A percentile compares a stretch with the other conserved stretches of the same genome.
These are phyloP conservation scores for Chaetomium fimeti DNA, from an alignment of 495 filamentous ascomycete genomes.

Conservation along the genomic window DNA sequence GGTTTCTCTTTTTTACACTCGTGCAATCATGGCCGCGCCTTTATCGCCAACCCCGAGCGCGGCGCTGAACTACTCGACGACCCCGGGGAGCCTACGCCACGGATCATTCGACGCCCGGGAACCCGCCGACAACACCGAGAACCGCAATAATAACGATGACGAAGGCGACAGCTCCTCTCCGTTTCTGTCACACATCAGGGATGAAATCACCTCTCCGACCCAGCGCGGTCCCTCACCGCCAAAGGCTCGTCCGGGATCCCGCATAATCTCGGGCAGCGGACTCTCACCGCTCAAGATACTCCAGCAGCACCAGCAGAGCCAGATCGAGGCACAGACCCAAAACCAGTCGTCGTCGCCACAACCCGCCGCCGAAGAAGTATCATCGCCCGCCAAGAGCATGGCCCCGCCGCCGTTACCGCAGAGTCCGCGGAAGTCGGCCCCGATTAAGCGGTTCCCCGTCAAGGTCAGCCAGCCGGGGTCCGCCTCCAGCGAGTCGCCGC, in stretches of 20 bases:
- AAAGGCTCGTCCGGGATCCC: slow-evolving; percentile 46
- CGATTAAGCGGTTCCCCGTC: slow-evolving; percentile 57
- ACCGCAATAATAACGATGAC: slow-evolving; percentile 21
- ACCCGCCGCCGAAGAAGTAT: slow-evolving; percentile 23
- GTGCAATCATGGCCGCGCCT: slow-evolving; percentile 37
- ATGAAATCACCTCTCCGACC: slow-evolving; percentile 30
- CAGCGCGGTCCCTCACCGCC: slow-evolving; percentile 33
- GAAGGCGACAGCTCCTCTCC: slow-evolving; percentile 29
- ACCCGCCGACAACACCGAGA: slow-evolving; percentile 23
- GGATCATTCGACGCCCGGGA: slow-evolving; percentile 32
- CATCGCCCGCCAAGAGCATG: slow-evolving; percentile 28
- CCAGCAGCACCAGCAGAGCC: slow-evolving; percentile 32
- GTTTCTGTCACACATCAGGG: slow-evolving; percentile 31
- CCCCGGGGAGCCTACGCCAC: slow-evolving; percentile 26
- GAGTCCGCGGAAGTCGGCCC: slow-evolving; percentile 47
- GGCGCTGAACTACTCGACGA: slow-evolving; percentile 42
- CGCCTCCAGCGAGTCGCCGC: slow-evolving; percentile 27
- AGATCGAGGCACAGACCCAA: slow-evolving; percentile 20
- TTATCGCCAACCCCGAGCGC: slow-evolving; percentile 38
- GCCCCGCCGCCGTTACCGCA: slow-evolving; percentile 34
- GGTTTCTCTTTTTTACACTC: not conserved
- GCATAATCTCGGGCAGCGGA: slow-evolving; percentile 49
- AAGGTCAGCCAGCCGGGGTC: slow-evolving; percentile 41
- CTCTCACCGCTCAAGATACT: slow-evolving; percentile 53
- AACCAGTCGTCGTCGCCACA: slow-evolving; percentile 7